A percentile compares a stretch with the other conserved stretches of the same genome.
Conservation (phyloP, 2,329 filamentous ascomycete species). For the Cercospora canescens region DNA sequence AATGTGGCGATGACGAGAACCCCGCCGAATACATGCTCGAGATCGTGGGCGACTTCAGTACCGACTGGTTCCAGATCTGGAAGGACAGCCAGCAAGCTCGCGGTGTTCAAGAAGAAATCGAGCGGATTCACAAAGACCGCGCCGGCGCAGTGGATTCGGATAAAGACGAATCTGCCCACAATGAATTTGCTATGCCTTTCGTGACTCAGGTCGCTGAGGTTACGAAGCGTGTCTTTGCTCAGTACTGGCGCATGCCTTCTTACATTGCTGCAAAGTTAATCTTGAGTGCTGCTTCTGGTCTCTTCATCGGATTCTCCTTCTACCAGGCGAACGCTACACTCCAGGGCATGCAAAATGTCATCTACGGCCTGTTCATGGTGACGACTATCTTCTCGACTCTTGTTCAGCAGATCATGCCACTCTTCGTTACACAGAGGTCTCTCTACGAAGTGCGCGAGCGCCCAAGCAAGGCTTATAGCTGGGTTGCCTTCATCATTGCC, state of each 20-base stretch:
- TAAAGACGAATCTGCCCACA: conserved; percentile 37
- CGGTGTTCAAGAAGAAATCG: conserved; percentile 41
- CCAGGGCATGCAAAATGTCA: conserved; percentile 47
- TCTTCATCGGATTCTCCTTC: conserved; percentile 52
- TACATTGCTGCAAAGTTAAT: conserved; percentile 60
- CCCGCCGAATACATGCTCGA: conserved; percentile 77
- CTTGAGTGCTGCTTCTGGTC: conserved; percentile 51
- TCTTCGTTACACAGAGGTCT: conserved; percentile 59
- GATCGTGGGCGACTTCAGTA: conserved; percentile 40
- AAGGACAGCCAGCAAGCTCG: conserved; percentile 32
- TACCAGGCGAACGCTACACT: conserved; percentile 38
- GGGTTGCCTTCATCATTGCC: conserved; percentile 70
- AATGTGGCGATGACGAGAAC: conserved; percentile 60
- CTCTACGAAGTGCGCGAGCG: conserved; percentile 62
- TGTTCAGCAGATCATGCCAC: conserved; percentile 60
- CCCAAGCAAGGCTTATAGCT: conserved; percentile 71
- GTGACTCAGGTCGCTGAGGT: conserved; percentile 38
- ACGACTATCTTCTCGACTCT: conserved; percentile 43
- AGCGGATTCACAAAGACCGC: conserved; percentile 41
- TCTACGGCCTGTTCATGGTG: conserved; percentile 55
- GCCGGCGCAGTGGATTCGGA: conserved; percentile 28
- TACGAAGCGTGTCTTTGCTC: conserved; percentile 45
- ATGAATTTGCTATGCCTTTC: conserved; percentile 49
- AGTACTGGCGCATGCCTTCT: conserved; percentile 46
- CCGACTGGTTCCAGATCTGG: conserved; percentile 47